A percentile compares a stretch with the other conserved stretches of the same genome.
Conservation (phyloP, 805 yeast genomes). For the Middelhovenomyces tepae region DNA sequence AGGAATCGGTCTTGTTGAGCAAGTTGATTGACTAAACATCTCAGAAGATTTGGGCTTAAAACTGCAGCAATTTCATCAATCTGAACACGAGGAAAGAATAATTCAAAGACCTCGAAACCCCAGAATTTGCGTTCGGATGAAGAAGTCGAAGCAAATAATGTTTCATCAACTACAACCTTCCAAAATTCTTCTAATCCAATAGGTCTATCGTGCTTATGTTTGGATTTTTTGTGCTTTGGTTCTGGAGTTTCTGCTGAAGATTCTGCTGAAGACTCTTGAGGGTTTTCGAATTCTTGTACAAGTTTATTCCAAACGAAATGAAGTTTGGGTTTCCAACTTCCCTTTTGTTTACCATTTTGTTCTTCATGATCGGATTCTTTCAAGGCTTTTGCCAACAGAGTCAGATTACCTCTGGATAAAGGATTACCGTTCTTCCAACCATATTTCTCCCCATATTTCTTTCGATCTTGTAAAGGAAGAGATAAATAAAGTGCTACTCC, state of each 20-base stretch:
- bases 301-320: slow-evolving; percentile 71
- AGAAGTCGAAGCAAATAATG: slow-evolving; percentile 63
- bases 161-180: slow-evolving; percentile 71
- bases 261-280: slow-evolving; percentile 7
- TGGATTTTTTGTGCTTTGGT: slow-evolving; percentile 17
- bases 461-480: slow-evolving; percentile 30
- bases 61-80: slow-evolving; percentile 14
- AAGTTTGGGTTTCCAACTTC: slow-evolving; percentile 65
- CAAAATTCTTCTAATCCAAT: slow-evolving; percentile 59
- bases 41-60: slow-evolving; percentile 43
- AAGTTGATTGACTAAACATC: slow-evolving; percentile 70
- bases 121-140: slow-evolving; percentile 80
- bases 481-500: slow-evolving; percentile 67
- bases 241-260: slow-evolving; percentile 14
- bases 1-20: slow-evolving; percentile 57
- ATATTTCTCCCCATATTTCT: slow-evolving; percentile 8
- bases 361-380: slow-evolving; percentile 29
- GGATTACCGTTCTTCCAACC: slow-evolving; percentile 74
- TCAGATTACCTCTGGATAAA: slow-evolving; percentile 58
- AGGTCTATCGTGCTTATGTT: slow-evolving; percentile 19
- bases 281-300: slow-evolving; percentile 29
- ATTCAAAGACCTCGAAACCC: slow-evolving; percentile 68
- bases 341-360: slow-evolving; percentile 41
- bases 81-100: slow-evolving; percentile 32
- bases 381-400: slow-evolving; percentile 50